phyloP scores from a whole-genome alignment of 2,329 filamentous ascomycete genomes.

The Westerdykella ornata region DNA sequence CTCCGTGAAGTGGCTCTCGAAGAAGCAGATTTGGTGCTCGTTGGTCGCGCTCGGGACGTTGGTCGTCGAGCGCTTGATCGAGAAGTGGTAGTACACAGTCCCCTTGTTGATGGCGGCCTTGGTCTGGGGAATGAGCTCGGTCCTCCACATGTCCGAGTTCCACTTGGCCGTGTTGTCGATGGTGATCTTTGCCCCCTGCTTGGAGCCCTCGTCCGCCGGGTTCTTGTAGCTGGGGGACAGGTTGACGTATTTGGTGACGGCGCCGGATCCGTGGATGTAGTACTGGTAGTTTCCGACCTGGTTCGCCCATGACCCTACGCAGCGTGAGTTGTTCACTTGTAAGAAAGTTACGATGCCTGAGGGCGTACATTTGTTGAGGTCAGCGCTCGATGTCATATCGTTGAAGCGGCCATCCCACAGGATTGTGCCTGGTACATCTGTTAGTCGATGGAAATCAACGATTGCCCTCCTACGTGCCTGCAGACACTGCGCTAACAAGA shows the following conservation, averaged over 20 bases:
- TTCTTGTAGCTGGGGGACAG: slow-evolving; percentile 58
- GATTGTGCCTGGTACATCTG: slow-evolving; percentile 41
- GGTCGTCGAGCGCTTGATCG: slow-evolving; percentile 51
- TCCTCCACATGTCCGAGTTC: slow-evolving; percentile 70
- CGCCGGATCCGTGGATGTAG: slow-evolving; percentile 62
- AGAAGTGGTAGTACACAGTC: slow-evolving; percentile 67
- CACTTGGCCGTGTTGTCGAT: slow-evolving; percentile 60
- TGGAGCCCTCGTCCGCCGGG: slow-evolving; percentile 54
- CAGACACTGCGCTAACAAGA: slow-evolving; percentile 29
- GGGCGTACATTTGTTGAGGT: slow-evolving; percentile 48
- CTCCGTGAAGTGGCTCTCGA: slow-evolving; percentile 68
- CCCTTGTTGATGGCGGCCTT: slow-evolving; percentile 58
- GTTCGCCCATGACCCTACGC: slow-evolving; percentile 56
- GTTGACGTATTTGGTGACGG: slow-evolving; percentile 55
- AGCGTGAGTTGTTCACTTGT: slow-evolving; percentile 4
- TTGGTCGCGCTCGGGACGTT: slow-evolving; percentile 57
- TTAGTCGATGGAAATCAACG: not conserved
- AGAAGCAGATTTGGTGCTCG: slow-evolving; percentile 61
- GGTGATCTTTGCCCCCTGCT: slow-evolving; percentile 62
- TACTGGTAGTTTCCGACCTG: slow-evolving; percentile 66
- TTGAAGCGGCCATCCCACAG: slow-evolving; percentile 64
- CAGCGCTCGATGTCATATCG: slow-evolving; percentile 47
- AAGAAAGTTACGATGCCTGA: slow-evolving; percentile 1
- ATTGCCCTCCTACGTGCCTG: slow-evolving; percentile 12
- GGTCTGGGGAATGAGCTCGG: slow-evolving; percentile 67